Evolutionary conservation across 2,329 filamentous ascomycete genomes (phyloP), one percentile per base, ranked within the genome.

Genomic region (Sarocladium kiliense): DNA sequence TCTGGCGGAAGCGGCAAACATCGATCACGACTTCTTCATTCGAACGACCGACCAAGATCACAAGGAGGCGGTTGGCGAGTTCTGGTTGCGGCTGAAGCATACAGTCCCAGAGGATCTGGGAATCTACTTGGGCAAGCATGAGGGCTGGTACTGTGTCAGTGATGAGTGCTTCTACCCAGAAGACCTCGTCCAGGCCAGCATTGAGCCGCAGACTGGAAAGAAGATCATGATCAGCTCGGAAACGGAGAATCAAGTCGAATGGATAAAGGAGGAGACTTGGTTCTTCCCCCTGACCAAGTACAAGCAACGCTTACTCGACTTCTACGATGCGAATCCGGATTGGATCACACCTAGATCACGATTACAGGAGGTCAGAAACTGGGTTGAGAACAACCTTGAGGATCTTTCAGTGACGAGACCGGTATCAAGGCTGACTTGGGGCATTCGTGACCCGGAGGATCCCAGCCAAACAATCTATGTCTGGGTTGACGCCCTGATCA

Each of bases 111-210:
- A 91, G 55, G 78, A 81, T 47, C 87, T 88, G 9, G 86, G 88
- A 58, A 87, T 97, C 54, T 97, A 97, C 71, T 85, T 88, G 64
- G 84, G 85, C 11, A 90, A 88, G 62, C 94, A 97, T 64, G 84
- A 91, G 66, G 94, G 94, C 1, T 99, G 94, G 94, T 99, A 99
- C 70, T 94, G 89, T 55, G 87, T 99, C 54, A 91, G 89, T 68
- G 94, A 99, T 69, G 94, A 99, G 77, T 93, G 93, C 37, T 99
- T 96, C 71, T 97, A 97, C 67, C 91, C 93, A 0, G 81, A 87
- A 54, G 82, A 84, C 6, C 76, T 85, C 64, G 84, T 97, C 25
- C 84, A 91, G 64, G 80, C 87, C 42, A 82, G 85, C 53, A 74
- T 94, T 36, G 88, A 92, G 61, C 88, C 91, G 4, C 78, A 85